Conservation (phyloP, 2,329 filamentous ascomycete species). For the Chrysosporium keratinophilum region DNA sequence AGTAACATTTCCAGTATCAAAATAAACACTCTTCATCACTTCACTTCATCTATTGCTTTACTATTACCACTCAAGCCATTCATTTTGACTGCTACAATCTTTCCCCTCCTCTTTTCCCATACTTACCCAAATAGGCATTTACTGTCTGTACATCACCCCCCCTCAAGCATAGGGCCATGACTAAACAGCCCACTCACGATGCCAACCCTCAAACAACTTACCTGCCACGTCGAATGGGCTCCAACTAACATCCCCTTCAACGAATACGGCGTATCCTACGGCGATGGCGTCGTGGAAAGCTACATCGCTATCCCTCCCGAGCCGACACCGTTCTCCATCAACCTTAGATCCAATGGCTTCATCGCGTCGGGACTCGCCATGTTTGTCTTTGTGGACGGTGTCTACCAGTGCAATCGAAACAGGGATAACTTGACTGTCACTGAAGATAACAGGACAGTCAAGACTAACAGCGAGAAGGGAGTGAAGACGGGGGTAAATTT, state of each 20-base stretch:
- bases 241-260: constrained; percentile 35
- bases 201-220: constrained; percentile 45
- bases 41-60: neutral
- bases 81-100: neutral
- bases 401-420: constrained; percentile 50
- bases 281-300: constrained; percentile 43
- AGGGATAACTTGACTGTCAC: constrained; percentile 29
- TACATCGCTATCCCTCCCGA: constrained; percentile 42
- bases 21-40: neutral
- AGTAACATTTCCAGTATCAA: neutral
- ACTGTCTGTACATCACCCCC: neutral
- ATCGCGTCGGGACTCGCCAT: constrained; percentile 45
- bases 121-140: neutral
- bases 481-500: constrained; percentile 37
- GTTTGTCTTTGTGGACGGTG: constrained; percentile 48
- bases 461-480: constrained; percentile 11
- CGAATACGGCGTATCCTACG: constrained; percentile 43
- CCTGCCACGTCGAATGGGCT: constrained; percentile 43
- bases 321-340: constrained; percentile 40
- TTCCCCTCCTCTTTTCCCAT: neutral
- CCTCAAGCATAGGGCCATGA: neutral
- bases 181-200: constrained; percentile 28
- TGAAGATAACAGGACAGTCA: neutral
- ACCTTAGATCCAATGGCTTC: constrained; percentile 40
- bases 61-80: neutral